A percentile compares a stretch with the other conserved stretches of the same genome.
These are phyloP conservation scores for Coemansia sp. DNA, from an alignment of 192 early-diverging fungal genomes.

Conservation along the genomic window DNA sequence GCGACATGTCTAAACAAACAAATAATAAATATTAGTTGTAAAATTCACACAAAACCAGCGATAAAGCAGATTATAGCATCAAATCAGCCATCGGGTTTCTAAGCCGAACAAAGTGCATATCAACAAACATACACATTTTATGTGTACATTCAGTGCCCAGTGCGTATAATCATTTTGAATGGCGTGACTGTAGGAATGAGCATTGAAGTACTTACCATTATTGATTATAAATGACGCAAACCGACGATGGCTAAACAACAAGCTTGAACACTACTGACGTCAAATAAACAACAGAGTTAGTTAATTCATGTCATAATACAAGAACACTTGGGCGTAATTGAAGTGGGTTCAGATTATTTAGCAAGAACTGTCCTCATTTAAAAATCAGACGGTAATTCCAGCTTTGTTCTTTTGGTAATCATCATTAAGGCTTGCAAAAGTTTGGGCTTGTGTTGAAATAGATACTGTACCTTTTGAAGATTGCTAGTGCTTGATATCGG, in stretches of 20 bases:
- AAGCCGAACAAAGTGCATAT: conserved; percentile 50
- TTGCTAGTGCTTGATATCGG: not conserved
- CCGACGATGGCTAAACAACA: not conserved
- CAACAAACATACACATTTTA: conserved; percentile 21
- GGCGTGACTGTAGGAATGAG: conserved; percentile 12
- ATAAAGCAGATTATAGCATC: not conserved
- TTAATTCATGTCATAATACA: conserved; percentile 5
- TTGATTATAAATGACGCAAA: not conserved
- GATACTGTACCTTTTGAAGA: conserved; percentile 1
- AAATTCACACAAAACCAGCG: not conserved
- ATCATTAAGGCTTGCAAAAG: conserved; percentile 33
- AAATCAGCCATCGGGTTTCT: conserved; percentile 49
- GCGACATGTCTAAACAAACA: not conserved
- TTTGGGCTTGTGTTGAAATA: not conserved
- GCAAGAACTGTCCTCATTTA: conserved; percentile 66
- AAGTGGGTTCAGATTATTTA: conserved; percentile 37
- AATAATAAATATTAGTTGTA: not conserved
- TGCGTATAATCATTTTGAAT: conserved; percentile 59
- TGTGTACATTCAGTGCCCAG: conserved; percentile 65
- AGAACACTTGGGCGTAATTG: not conserved
- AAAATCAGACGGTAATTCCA: conserved; percentile 76
- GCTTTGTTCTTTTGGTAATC: conserved; percentile 63
- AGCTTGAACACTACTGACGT: not conserved
- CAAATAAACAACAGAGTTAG: conserved; percentile 6
- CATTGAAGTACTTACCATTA: conserved; percentile 3